Evolutionary conservation across 768 basidiomycete genomes (phyloP), one percentile per base, ranked within the genome.

Genomic region (Vishniacozyma victoriae): DNA sequence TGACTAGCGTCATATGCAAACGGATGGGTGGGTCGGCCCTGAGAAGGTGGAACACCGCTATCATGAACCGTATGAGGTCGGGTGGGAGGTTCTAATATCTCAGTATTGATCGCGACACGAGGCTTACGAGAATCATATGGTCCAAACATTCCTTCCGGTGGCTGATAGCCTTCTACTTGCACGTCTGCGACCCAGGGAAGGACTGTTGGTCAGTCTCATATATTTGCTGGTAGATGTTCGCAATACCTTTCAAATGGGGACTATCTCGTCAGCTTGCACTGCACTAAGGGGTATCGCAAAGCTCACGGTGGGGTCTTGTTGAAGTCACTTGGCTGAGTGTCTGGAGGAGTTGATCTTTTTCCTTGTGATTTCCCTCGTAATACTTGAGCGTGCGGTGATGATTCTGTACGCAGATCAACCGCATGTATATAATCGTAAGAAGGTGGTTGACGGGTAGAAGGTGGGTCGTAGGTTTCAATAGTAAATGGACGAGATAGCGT

Each of bases 111-210:
- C n/a, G n/a, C n/a, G n/a, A n/a, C n/a, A n/a, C n/a, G n/a, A n/a
- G n/a, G n/a, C 63, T 51, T 22, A 64, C 63, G 48, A 9, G 63
- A 63, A 38, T 55, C 59, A 41, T 65, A 69, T 11, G 64, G 63
- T 18, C 60, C 65, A 50, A 64, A 60, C 62, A 67, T 64, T 12
- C 65, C 65, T 51, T 60, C 57, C 24, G 59, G 62, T 11, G 49
- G 25, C n/a, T 35, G 13, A n/a, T 57, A 44, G 2, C 46, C 54
- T 24, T 52, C 46, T 12, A 51, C 44, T 18, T 57, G 29, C 1
- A 62, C 51, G 27, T 46, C 54, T 35, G 55, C 35, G 16, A 64
- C 66, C 66, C 66, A 68, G 44, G 66, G 66, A 40, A 68, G 52
- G 14, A 68, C 66, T 64, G 41, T 5, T 15, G 27, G 24, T 14